Base-by-base conservation (phyloP, 495 filamentous ascomycete species). In the Margaritispora aquatica region DNA sequence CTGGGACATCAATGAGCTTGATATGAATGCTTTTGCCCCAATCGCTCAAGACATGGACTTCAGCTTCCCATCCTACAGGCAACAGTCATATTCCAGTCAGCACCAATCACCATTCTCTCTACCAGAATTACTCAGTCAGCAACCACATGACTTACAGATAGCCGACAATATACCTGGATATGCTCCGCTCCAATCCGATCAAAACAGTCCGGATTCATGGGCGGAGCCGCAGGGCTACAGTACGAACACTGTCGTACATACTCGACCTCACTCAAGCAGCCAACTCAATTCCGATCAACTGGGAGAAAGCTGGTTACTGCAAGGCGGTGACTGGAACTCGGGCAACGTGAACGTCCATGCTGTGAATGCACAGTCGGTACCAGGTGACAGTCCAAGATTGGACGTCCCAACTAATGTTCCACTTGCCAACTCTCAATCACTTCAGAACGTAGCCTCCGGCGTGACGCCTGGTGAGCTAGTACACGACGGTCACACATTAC, bases 1-100 rank as follows among this genome's bases (percentile, higher is more conserved):
- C 29, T 65, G 62, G 22, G 63, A 65, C 26, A 56, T 62, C 29
- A 58, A 50, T 23, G 38, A 49, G 13, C n/a, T 58, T 36, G 58
- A 61, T 38, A 24, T 61, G 21, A 34, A 20, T 38, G 47, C 56
- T 26, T 61, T 54, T 54, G 22, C 57, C 1, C 8, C 46, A 22
- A 47, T 4, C 34, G 29, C 49, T 44, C 27, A 9, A 5, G 44
- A 48, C 29, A 34, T 34, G 29, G 29, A 34, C 13, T 59, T 60
- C 52, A 46, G 55, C 20, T 51, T 46, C 44, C 44, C 53, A n/a
- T 63, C 53, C n/a, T 20, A 53, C 29, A 34, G 29, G 29, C 29
- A 34, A 34, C 29, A 34, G 29, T 34, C 29, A 34, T 34, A 34
- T 34, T 34, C 29, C 29, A 34, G 29, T 34, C 29, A 5, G 29